A percentile compares a stretch with the other conserved stretches of the same genome.
Conservation (phyloP, 1,139 yeast genomes). For the Taphrina betulina region DNA sequence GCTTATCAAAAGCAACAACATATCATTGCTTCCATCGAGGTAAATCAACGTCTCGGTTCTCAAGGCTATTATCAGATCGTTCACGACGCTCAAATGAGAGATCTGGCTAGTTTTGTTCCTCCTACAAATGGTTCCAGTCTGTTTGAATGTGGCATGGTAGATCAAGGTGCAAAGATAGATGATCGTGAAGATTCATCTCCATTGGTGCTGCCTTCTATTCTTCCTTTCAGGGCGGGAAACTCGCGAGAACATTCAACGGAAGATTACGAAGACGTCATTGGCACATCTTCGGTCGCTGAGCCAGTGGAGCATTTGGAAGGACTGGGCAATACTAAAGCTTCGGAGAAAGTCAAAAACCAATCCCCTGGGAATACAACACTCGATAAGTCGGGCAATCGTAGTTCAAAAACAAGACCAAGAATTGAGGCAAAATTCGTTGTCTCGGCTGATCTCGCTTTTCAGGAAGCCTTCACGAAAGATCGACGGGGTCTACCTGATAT, state of each 20-base stretch:
- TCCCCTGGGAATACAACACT: not conserved
- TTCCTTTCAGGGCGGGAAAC: too few species aligned
- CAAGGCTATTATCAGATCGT: not conserved
- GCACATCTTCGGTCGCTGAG: not conserved
- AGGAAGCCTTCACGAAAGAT: not conserved
- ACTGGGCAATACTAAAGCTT: not conserved
- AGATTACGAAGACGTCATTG: not conserved
- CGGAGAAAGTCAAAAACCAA: too few species aligned
- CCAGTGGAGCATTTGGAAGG: not conserved
- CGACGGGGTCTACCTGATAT: too few species aligned
- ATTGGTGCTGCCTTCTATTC: not conserved
- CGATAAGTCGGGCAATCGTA: not conserved
- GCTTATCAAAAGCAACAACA: not conserved
- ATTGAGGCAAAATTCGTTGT: not conserved
- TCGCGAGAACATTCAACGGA: not conserved
- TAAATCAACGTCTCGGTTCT: not conserved
- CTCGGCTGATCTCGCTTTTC: not conserved
- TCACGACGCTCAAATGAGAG: not conserved
- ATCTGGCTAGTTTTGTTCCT: too few species aligned
- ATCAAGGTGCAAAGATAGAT: not conserved
- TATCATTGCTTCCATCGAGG: not conserved
- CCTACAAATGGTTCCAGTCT: not conserved
- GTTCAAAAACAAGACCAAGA: not conserved
- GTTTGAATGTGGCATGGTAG: not conserved
- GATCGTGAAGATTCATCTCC: not conserved